Evolutionary conservation across 805 yeast species (phyloP).

Genomic region (Grigorovia jiainica): DNA sequence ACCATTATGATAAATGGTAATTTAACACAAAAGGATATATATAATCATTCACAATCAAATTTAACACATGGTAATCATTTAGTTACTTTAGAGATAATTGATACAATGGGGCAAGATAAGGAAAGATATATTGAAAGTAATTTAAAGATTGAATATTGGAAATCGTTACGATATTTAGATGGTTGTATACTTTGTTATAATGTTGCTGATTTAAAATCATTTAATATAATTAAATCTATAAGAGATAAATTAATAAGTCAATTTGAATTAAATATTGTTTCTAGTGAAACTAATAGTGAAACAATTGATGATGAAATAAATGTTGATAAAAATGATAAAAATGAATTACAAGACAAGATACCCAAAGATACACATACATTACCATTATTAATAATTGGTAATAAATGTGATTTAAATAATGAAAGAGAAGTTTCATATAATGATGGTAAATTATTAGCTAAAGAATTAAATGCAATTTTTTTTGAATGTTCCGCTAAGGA

Average conservation of each 20-base stretch:
- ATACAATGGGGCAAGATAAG: conserved; percentile 92
- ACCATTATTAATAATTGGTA: conserved; percentile 57
- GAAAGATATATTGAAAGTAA: conserved; percentile 56
- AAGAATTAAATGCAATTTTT: conserved; percentile 13
- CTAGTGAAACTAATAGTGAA: too few species aligned
- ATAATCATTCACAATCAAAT: neutral
- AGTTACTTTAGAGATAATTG: conserved; percentile 58
- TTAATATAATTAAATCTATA: conserved; percentile 65
- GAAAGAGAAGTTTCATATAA: neutral
- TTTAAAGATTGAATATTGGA: conserved; percentile 45
- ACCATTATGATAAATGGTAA: conserved; percentile 43
- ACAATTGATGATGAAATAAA: too few species aligned
- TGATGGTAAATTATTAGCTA: conserved; percentile 1
- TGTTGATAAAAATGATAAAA: too few species aligned
- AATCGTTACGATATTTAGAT: conserved; percentile 69
- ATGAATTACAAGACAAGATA: neutral
- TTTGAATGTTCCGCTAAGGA: conserved; percentile 23
- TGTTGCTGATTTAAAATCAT: conserved; percentile 66
- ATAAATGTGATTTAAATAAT: conserved; percentile 17
- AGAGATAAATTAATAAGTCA: conserved; percentile 77
- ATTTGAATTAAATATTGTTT: conserved; percentile 16
- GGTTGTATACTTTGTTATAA: conserved; percentile 79
- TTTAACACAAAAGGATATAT: conserved; percentile 35
- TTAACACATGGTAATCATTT: neutral
- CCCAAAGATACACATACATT: conserved; percentile 36